A percentile compares a stretch with the other conserved stretches of the same genome.
Conservation (phyloP, 768 basidiomycete species). For the Favolaschia claudopus region DNA sequence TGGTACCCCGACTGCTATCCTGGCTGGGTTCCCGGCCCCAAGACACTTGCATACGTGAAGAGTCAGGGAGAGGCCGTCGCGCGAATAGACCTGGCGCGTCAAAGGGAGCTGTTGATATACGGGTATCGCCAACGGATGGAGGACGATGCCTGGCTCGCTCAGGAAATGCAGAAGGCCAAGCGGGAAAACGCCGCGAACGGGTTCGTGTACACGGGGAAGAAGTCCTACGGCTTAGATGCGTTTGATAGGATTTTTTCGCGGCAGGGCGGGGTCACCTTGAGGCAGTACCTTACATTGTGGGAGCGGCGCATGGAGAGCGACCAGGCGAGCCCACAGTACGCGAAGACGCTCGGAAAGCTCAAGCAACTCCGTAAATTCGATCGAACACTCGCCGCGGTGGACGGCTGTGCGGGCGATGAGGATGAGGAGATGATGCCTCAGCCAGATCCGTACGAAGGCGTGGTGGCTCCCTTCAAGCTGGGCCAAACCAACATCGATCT, state of each 20-base stretch:
- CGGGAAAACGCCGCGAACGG: not conserved
- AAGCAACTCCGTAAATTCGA: not conserved
- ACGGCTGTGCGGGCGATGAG: not conserved
- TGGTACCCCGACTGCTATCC: not conserved
- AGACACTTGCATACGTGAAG: not conserved
- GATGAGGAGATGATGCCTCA: not conserved
- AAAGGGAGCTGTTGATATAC: not conserved
- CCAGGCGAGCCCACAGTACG: not conserved
- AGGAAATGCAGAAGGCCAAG: not conserved
- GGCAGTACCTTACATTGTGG: constrained; percentile 3
- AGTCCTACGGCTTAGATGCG: too few relatives aligned
- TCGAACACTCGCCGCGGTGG: not conserved
- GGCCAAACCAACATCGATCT: not conserved
- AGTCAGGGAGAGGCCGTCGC: not conserved
- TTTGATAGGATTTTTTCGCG: not conserved
- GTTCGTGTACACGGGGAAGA: not conserved
- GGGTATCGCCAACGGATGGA: not conserved
- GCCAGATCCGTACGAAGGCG: not conserved
- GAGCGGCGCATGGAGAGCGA: constrained; percentile 12
- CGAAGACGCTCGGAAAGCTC: not conserved
- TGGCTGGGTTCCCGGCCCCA: not conserved
- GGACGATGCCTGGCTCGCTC: not conserved
- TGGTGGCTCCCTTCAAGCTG: not conserved
- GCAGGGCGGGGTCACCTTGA: not conserved
- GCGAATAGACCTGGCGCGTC: not conserved